Base-by-base conservation (phyloP, 1,284 basidiomycete genomes). In the Ceratobasidium sp. region DNA sequence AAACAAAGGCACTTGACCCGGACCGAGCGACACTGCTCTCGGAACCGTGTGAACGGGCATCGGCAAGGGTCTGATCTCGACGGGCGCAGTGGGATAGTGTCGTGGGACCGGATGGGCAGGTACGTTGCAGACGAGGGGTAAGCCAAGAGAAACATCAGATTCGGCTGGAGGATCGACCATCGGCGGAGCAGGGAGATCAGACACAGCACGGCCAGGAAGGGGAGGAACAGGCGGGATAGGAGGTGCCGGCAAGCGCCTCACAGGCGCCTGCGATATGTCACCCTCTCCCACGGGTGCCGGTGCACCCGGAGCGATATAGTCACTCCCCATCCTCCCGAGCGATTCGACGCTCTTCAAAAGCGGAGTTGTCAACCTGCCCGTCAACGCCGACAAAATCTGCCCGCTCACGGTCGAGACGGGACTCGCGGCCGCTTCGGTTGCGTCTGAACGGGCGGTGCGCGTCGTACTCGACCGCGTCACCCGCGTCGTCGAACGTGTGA, bases 381-480 rank as follows among this genome's bases (percentile, higher is more conserved):
- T 67, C 8, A 67, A 30, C 50, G 26, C 64, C 8, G 64, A 39
- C 34, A 67, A 5, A 30, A 67, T 55, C 48, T 67, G 64, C 39
- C 64, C 64, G 50, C 64, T 67, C 3, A 67, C 39, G 16, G 64
- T 67, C 50, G 59, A 61, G 6, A 58, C 32, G 5, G 61, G 43
- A 28, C 50, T 52, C 12, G 9, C 26, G n/a, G n/a, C n/a, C n/a
- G n/a, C n/a, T n/a, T n/a, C n/a, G n/a, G n/a, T n/a, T 9, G 53
- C 53, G 36, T 67, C 64, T 16, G 50, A 52, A 6, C 26, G 48
- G 46, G 50, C 64, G 14, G 64, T 67, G 34, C 50, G 48, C 2
- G n/a, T 45, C 8, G 64, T 67, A 52, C 64, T 67, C 10, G 64
- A 67, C 34, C 64, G 64, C n/a, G 64, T 67, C 18, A 61, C 59